Conservation (phyloP, 106 monocot genomes). For the Allium fistulosum region DNA sequence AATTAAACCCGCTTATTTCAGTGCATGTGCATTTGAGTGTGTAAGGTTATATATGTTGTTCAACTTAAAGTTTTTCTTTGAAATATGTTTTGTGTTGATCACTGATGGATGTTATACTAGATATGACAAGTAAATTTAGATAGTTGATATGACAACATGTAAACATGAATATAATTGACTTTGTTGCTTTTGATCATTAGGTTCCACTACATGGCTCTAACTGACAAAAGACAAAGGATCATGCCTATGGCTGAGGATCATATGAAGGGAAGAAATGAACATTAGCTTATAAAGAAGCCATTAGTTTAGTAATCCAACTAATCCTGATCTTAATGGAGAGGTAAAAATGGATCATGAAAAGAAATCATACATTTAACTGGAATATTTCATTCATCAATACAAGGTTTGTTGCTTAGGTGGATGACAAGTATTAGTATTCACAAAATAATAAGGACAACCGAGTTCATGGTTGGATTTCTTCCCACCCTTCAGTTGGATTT, state of each 20-base stretch:
- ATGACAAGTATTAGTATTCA: constrained; percentile 96
- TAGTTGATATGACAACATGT: too few species aligned
- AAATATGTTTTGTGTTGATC: too few species aligned
- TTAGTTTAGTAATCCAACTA: constrained; percentile 36
- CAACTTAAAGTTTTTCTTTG: too few species aligned
- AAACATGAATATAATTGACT: too few species aligned
- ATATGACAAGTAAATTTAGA: too few species aligned
- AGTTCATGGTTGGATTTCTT: constrained; percentile 81
- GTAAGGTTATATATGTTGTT: too few species aligned
- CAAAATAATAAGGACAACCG: constrained; percentile 62
- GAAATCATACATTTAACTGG: too few species aligned
- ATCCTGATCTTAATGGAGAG: constrained; percentile 47
- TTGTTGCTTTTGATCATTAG: constrained; percentile 9
- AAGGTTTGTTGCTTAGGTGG: constrained; percentile 40
- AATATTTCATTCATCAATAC: too few species aligned
- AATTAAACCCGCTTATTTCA: too few species aligned
- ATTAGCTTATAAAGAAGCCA: constrained; percentile 62
- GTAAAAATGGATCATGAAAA: not conserved
- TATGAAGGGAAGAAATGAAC: constrained; percentile 15
- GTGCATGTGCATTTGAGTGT: too few species aligned
- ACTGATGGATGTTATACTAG: too few species aligned
- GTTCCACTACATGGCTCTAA: constrained; percentile 69
- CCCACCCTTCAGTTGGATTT: constrained; percentile 49
- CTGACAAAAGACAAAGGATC: constrained; percentile 52
- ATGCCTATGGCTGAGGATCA: constrained; percentile 57